Base-by-base conservation (phyloP, 2,329 filamentous ascomycete species). In the Pyricularia pennisetigena region DNA sequence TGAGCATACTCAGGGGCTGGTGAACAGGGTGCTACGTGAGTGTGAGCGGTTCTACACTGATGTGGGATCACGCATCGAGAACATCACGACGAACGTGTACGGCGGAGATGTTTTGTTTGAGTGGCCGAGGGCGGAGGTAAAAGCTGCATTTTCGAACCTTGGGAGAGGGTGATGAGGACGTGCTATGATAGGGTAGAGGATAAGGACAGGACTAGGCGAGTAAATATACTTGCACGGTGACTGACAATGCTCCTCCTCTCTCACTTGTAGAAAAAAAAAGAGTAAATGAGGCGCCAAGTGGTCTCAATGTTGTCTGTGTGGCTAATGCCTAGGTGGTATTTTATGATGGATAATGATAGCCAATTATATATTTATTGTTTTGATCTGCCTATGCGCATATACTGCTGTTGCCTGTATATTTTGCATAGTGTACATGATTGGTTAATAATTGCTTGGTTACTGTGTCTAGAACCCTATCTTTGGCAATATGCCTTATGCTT, bases 41-140 rank as follows among this genome's bases (percentile, higher is more conserved):
- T 89, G 87, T 74, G 87, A 89, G 77, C 79, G 76, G 69, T 90
- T 86, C 73, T 90, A 90, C 74, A 81, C 82, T 68, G 82, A 86
- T 28, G 85, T 90, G 65, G 87, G 89, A 76, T 79, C 83, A 73
- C 81, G 88, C 66, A 86, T 90, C 72, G 82, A 83, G 61, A 82
- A 79, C 66, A 80, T 90, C 71, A 87, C 85, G 64, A 84, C 86
- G 26, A 84, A 87, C 72, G 84, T 89, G 29, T 90, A 90, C 72
- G 84, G 87, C 63, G 87, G 88, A 9, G 87, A 89, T 73, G 82
- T 88, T 59, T 74, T 86, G 71, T 88, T 87, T 72, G 88, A 90
- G 76, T 90, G 87, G 87, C 86, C 86, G n/a, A 79, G 86, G 69
- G 79, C 80, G 16, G 88, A 90, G 72, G 86, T 89, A 61, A 86